Evolutionary conservation across 2,329 filamentous ascomycete species (phyloP), one percentile per base, ranked within the genome.

Genomic region (Tolypocladium pustulatum): DNA sequence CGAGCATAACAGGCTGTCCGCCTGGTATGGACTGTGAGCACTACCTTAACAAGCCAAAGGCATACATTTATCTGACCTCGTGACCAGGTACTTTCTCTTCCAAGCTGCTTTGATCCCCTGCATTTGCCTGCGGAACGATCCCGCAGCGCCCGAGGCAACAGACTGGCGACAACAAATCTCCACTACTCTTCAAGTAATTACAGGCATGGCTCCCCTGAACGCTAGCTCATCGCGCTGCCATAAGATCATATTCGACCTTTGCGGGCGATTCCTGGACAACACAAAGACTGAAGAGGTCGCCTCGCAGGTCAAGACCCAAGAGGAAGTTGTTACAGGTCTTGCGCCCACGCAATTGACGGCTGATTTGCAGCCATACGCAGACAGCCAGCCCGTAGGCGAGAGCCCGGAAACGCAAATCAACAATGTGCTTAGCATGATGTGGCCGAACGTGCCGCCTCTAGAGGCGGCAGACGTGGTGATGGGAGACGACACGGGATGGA

Each of bases 81-180:
- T 12, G 20, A 49, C 0, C 27, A 73, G 76, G 43, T 79, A 78
- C 62, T 79, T 79, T 59, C 68, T 79, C 6, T 80, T 80, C 57
- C 78, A 80, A 58, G 76, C 77, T 0, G 75, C 73, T 2, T 66
- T 80, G 20, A 79, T 80, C 12, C 78, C 77, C 1, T 75, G 72
- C 53, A 74, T 79, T 13, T 79, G 76, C 58, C 69, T 79, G 2
- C 74, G 76, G 7, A 78, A 76, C 57, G 67, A 75, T 6, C 74
- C 76, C 0, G 62, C 64, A 8, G 72, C 74, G 1, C 58, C 66
- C 2, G 62, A 70, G 12, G 73, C 74, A 9, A 46, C 65, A 1
- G 70, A 71, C 58, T 79, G 76, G 76, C 69, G 73, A 10, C 61
- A 66, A 2, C 76, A 79, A 59, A 72, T 79, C 43, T 64, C 62